Conservation (phyloP, 495 filamentous ascomycete genomes). For the Glonium stellatum region DNA sequence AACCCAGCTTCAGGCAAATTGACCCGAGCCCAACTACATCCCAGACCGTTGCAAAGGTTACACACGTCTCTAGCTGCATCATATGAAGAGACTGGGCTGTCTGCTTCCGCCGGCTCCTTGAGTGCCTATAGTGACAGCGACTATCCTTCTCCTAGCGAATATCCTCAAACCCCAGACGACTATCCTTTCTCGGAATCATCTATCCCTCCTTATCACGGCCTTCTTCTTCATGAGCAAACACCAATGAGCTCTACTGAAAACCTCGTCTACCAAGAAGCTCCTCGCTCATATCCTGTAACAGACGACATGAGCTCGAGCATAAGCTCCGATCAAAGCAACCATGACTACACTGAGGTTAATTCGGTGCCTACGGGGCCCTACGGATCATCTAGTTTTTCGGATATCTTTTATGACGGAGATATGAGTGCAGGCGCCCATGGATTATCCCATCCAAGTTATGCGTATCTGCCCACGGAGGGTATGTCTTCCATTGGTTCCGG, state of each 20-base stretch:
- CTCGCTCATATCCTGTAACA: conserved; percentile 27
- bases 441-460: conserved; percentile 24
- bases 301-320: conserved; percentile 36
- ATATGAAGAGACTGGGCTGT: conserved; percentile 36
- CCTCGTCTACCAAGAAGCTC: conserved; percentile 23
- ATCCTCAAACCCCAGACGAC: conserved; percentile 34
- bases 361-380: conserved; percentile 13
- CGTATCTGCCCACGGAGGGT: conserved; percentile 26
- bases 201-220: conserved; percentile 20
- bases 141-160: conserved; percentile 42
- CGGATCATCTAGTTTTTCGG: conserved; percentile 19
- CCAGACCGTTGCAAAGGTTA: conserved; percentile 37
- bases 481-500: conserved; percentile 30
- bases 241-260: conserved; percentile 27
- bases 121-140: conserved; percentile 42
- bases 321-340: conserved; percentile 34
- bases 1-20: conserved; percentile 27
- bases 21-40: conserved; percentile 21
- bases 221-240: conserved; percentile 20
- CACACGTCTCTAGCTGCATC: conserved; percentile 36
- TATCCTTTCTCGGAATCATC: conserved; percentile 28
- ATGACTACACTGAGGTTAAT: conserved; percentile 27
- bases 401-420: conserved; percentile 25
- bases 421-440: conserved; percentile 21
- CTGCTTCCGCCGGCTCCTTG: conserved; percentile 39